Percentiles rank a stretch among this genome's conserved stretches.
Evolutionary conservation across 345 rosid genomes (phyloP).

Genomic region (Acer negundo): DNA sequence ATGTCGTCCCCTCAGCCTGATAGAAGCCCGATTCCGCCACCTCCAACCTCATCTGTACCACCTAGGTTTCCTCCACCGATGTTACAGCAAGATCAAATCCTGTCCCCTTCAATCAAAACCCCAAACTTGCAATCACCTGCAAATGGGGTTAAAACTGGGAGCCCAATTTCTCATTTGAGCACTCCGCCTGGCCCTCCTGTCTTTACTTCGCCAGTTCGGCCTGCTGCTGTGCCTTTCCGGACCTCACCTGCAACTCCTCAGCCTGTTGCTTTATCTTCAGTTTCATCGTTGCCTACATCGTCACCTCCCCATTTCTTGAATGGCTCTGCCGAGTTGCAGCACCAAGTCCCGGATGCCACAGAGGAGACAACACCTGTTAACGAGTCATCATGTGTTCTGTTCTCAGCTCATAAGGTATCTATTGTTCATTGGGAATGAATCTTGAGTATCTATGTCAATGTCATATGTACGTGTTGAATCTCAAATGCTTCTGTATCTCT

Average conservation of each 20-base stretch:
- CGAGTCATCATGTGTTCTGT: constrained; percentile 64
- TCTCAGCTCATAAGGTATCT: constrained; percentile 82
- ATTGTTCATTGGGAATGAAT: not conserved
- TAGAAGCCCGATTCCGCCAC: constrained; percentile 45
- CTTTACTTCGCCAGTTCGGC: constrained; percentile 82
- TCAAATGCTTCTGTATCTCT: not conserved
- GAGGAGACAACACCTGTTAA: constrained; percentile 49
- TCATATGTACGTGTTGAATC: not conserved
- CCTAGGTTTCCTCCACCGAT: constrained; percentile 70
- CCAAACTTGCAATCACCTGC: constrained; percentile 58
- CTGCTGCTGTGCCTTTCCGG: constrained; percentile 94
- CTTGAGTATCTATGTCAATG: not conserved
- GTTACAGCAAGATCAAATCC: constrained; percentile 58
- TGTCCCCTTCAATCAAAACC: constrained; percentile 54
- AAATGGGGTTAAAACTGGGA: constrained; percentile 68
- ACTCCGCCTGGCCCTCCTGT: constrained; percentile 96
- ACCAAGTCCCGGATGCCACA: constrained; percentile 49
- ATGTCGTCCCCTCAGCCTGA: constrained; percentile 45
- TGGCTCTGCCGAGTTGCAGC: constrained; percentile 57
- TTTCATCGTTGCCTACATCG: constrained; percentile 78
- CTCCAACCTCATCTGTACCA: constrained; percentile 43
- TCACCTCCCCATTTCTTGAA: constrained; percentile 76
- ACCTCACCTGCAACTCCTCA: constrained; percentile 91
- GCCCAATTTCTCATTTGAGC: constrained; percentile 75
- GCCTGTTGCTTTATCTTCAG: constrained; percentile 78